Evolutionary conservation across 352 stramenopile species (phyloP).

Genomic region (Stramenopiles sp.): DNA sequence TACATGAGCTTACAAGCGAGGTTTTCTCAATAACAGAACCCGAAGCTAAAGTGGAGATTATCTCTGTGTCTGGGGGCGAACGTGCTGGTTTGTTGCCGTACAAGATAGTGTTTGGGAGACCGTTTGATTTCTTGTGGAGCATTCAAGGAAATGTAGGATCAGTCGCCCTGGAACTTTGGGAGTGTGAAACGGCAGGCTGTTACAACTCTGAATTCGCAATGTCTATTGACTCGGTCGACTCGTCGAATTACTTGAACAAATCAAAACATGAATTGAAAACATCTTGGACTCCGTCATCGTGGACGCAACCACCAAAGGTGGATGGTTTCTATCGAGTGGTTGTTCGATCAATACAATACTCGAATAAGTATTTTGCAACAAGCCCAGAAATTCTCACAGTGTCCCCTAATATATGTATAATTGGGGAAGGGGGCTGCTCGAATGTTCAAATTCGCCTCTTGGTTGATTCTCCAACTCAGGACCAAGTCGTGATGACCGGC

Average conservation of each 20-base stretch:
- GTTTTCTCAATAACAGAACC: too few species aligned
- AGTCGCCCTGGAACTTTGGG: not conserved
- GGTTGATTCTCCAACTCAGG: not conserved
- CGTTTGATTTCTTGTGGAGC: too few species aligned
- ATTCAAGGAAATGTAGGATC: not conserved
- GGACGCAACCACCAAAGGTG: not conserved
- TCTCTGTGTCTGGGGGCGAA: too few species aligned
- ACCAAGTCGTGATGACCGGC: not conserved
- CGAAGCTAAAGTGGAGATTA: too few species aligned
- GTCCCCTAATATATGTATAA: not conserved
- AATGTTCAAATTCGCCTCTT: not conserved
- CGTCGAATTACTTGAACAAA: not conserved
- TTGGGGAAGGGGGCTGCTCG: not conserved
- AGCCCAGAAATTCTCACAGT: too few species aligned
- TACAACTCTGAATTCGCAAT: not conserved
- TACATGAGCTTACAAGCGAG: too few species aligned
- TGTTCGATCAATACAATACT: not conserved
- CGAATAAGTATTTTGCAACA: not conserved
- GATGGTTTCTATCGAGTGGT: not conserved
- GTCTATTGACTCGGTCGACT: not conserved
- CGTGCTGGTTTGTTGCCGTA: too few species aligned
- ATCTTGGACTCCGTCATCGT: too few species aligned
- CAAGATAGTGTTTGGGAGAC: too few species aligned
- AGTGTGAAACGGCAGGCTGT: not conserved
- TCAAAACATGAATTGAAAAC: too few species aligned